Base-by-base conservation (phyloP, 805 yeast genomes). In the Yarrowia sp. region DNA sequence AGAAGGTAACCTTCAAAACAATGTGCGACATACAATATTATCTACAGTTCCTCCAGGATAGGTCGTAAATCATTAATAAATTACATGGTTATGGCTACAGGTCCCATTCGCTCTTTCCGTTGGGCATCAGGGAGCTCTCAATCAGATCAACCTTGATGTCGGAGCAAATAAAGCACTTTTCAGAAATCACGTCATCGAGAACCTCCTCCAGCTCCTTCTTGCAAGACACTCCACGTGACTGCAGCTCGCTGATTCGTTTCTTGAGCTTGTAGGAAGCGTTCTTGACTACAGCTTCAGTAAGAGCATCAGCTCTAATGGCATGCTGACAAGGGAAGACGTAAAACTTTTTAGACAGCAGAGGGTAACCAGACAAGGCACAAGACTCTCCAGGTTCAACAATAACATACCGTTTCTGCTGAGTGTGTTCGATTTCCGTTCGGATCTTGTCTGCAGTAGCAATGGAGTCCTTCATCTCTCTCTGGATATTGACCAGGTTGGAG, bases 271-370 rank as follows among this genome's bases (percentile, higher is more conserved):
- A 87, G 69, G 90, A 91, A 48, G 85, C 86, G 35, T 88, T 85
- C 39, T 79, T 78, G 62, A 87, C 72, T 38, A 88, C 83, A 42
- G 78, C 78, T 65, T 83, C 82, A 7, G 88, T 83, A n/a, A 91
- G 74, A 77, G 99, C 95, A 73, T 92, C 97, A 61, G 86, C 86
- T 73, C 95, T 98, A 76, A 90, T 89, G 5, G 90, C 84, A 74
- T 95, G 99, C 65, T 84, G 88, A 73, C 99, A 95, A 0, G 97
- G 97, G 72, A 90, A 95, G 5, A 86, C 84, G 64, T 87, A 81
- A 69, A 92, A 92, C 72, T 85, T 88, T 65, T 91, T 83, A 4
- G 86, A 83, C 2, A 90, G 81, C 50, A 93, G 77, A 8, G 95
- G 81, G 69, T 82, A 82, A n/a, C 79, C 76, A 74, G 98, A 93